Percentiles rank a stretch among this genome's conserved stretches.
These are phyloP conservation scores for Suhomyces vadensis DNA, from an alignment of 805 yeast species.

Conservation along the genomic window DNA sequence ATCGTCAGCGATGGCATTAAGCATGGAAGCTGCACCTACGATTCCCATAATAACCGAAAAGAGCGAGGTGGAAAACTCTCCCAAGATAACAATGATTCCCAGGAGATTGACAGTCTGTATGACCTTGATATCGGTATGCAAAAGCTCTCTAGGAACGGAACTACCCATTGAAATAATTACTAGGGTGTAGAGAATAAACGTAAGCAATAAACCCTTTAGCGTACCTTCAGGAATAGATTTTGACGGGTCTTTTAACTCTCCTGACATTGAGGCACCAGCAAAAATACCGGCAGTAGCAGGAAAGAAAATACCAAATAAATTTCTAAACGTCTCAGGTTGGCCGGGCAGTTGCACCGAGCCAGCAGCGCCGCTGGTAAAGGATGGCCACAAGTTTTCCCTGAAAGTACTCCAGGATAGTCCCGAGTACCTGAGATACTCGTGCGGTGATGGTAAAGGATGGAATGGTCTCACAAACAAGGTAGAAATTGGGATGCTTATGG, in stretches of 20 bases:
- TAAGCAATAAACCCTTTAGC: conserved; percentile 72
- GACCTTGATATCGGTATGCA: conserved; percentile 78
- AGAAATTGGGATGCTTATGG: conserved; percentile 80
- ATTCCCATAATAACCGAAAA: conserved; percentile 95
- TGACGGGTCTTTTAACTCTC: conserved; percentile 84
- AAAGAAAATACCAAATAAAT: conserved; percentile 91
- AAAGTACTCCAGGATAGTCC: conserved; percentile 76
- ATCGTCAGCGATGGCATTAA: conserved; percentile 91
- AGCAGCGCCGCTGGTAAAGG: conserved; percentile 87
- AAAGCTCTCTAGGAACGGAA: conserved; percentile 75
- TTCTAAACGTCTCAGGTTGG: conserved; percentile 69
- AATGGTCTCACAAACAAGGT: conserved; percentile 61
- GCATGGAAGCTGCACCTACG: conserved; percentile 89
- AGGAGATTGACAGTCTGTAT: conserved; percentile 78
- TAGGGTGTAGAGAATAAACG: conserved; percentile 73
- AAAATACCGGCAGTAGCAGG: conserved; percentile 98
- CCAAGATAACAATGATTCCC: conserved; percentile 68
- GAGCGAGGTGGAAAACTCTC: conserved; percentile 89
- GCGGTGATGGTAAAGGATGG: conserved; percentile 51
- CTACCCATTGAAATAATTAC: conserved; percentile 82
- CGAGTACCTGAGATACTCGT: conserved; percentile 51
- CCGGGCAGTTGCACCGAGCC: conserved; percentile 65
- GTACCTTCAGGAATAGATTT: conserved; percentile 94
- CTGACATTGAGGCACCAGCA: conserved; percentile 99
- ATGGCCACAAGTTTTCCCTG: conserved; percentile 67